A percentile compares a stretch with the other conserved stretches of the same genome.
These are phyloP conservation scores for Myochromella boudieri DNA, from an alignment of 768 basidiomycete genomes.

Conservation along the genomic window DNA sequence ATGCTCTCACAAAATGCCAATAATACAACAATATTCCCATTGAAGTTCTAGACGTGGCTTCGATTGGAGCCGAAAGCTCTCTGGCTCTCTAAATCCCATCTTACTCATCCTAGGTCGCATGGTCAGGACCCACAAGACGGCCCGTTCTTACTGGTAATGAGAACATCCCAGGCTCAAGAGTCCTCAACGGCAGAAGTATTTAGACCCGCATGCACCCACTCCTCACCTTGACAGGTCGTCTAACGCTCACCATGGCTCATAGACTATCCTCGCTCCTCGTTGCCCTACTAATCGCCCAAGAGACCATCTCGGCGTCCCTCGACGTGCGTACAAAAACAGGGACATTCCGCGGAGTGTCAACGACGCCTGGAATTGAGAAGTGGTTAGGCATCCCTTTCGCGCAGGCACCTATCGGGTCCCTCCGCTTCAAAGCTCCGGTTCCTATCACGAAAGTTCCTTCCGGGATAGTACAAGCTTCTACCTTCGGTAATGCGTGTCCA, in stretches of 20 bases:
- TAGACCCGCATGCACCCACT: not conserved
- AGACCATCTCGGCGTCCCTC: conserved; percentile 25
- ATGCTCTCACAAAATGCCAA: no score
- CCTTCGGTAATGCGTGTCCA: conserved; percentile 57
- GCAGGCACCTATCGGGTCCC: conserved; percentile 49
- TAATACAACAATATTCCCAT: no score
- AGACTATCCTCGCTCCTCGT: not conserved
- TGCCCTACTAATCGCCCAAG: no score
- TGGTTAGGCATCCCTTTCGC: conserved; percentile 68
- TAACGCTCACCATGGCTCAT: not conserved
- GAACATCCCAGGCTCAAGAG: not conserved
- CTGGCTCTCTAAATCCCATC: not conserved
- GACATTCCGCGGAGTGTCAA: conserved; percentile 44
- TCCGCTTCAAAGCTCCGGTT: conserved; percentile 59
- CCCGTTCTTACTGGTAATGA: no score
- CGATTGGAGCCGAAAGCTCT: not conserved
- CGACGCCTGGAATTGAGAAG: conserved; percentile 44
- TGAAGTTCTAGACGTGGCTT: no score
- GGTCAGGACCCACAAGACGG: no score
- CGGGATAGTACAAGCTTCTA: conserved; percentile 39
- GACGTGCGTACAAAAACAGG: conserved; percentile 43
- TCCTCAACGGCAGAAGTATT: not conserved
- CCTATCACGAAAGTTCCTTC: conserved; percentile 31
- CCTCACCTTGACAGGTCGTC: not conserved
- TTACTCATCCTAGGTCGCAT: no score